Base-by-base conservation (phyloP, 2,329 filamentous ascomycete species). In the Lasiodiplodia sp. region DNA sequence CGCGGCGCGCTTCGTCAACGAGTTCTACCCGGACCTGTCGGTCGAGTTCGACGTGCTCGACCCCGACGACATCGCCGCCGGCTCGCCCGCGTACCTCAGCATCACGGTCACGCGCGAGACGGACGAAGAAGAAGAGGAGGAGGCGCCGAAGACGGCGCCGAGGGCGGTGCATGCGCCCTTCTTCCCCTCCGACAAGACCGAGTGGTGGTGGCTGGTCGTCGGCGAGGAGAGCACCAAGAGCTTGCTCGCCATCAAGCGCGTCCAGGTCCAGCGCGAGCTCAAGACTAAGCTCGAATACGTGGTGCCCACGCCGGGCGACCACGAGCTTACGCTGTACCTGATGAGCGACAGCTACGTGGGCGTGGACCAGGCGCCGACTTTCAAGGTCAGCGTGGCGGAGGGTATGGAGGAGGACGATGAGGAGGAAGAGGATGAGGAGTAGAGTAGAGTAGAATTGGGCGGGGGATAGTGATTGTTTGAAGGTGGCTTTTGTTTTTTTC, bases 131-230 rank as follows among this genome's bases (percentile, higher is more conserved):
- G 88, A 91, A 66, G 90, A 92, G 14, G 88, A 89, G 51, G 88
- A 91, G 66, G 90, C 92, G 72, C 87, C 92, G 18, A 93, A 97
- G 78, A 88, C 91, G 28, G 28, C 31, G 7, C 31, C 31, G 2
- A 91, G 44, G 44, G 44, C 90, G 1, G 96, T 98, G 2, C 94
- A 98, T 78, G 94, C 95, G 64, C 96, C 96, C 0, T 99, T 98
- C 85, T 99, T 96, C 78, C 94, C 96, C 0, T 85, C 81, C 62
- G 91, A 91, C 80, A 99, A 99, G 86, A 91, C 93, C 84, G 96
- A 99, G 86, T 97, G 96, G 78, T 99, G 94, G 94, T 99, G 96
- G 96, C 83, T 99, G 68, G 93, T 99, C 23, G 93, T 99, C 40
- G 95, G 94, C 37, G 94, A 98, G 74, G 94, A 97, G 82, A 91